Conservation (phyloP, 208 protist genomes). For the Trypanosoma cruzi region DNA sequence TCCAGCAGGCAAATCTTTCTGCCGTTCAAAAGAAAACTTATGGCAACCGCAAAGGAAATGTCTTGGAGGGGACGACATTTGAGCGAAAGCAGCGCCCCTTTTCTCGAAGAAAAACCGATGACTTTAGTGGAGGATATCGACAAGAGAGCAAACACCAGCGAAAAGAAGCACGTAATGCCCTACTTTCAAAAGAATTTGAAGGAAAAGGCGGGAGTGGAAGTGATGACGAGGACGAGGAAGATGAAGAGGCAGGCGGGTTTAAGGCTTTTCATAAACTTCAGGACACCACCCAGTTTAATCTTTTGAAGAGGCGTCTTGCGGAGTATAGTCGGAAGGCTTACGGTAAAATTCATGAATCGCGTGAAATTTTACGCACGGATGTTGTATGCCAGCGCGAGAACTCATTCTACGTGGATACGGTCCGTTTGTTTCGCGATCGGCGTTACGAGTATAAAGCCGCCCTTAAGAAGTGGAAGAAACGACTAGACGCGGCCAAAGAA, state of each 20-base stretch:
- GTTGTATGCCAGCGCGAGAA: constrained; percentile 99
- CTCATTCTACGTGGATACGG: constrained; percentile 99
- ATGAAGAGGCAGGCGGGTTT: constrained; percentile 51
- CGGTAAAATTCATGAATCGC: constrained; percentile 96
- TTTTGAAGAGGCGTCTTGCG: constrained; percentile 95
- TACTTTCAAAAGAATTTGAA: constrained; percentile 52
- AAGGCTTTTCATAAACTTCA: constrained; percentile 88
- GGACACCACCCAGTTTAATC: constrained; percentile 91
- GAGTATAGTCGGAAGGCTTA: constrained; percentile 98
- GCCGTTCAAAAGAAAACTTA: constrained; percentile 92
- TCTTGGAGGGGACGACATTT: constrained; percentile 87
- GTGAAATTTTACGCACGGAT: constrained; percentile 86
- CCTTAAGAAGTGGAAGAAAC: constrained; percentile 96
- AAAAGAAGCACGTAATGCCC: constrained; percentile 62
- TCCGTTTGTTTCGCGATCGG: constrained; percentile 98
- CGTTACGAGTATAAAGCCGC: constrained; percentile 99
- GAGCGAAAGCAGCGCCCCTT: constrained; percentile 56
- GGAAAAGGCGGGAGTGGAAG: constrained; percentile 20
- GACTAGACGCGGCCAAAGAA: constrained; percentile 84
- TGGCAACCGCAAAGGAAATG: constrained; percentile 90
- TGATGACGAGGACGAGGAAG: constrained; percentile 42
- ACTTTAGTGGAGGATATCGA: constrained; percentile 60
- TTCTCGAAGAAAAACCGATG: constrained; percentile 38
- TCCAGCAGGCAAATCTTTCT: constrained; percentile 87
- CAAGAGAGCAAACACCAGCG: constrained; percentile 59